Evolutionary conservation across 495 filamentous ascomycete genomes (phyloP), one percentile per base, ranked within the genome.

Genomic region (Diplogelasinospora grovesii): DNA sequence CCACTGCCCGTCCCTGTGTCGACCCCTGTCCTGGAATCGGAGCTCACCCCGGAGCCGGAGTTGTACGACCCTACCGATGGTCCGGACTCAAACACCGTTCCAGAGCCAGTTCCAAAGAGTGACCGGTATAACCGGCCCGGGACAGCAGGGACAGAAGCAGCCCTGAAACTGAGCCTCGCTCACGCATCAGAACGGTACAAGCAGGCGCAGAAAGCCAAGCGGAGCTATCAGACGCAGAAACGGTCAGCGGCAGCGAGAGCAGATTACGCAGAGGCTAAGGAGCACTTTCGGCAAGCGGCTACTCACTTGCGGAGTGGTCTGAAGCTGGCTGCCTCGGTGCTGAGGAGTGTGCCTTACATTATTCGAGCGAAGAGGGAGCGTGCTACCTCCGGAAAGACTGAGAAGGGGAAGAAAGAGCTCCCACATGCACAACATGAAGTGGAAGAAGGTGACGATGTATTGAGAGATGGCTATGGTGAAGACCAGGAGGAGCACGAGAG

Each of bases 81-180:
- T n/a, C n/a, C n/a, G 22, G 0, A 26, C 29, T 21, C 35, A 50
- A 8, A n/a, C n/a, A n/a, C n/a, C n/a, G n/a, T 27, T 8, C n/a
- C 25, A 27, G 25, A 27, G n/a, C 25, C 25, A 27, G 25, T 7
- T 27, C n/a, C n/a, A n/a, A n/a, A n/a, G n/a, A n/a, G n/a, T n/a
- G n/a, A n/a, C n/a, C n/a, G n/a, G n/a, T n/a, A n/a, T n/a, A n/a
- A n/a, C n/a, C 48, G 57, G 4, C 57, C 57, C 5, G 50, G 50
- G 19, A 60, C 57, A n/a, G 49, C 57, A 1, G 48, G 48, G 21
- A 64, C 61, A 15, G 53, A 57, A 22, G 42, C 49, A n/a, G 41
- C 59, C 22, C 56, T 64, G 21, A 26, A 45, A n/a, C 33, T 46
- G 23, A 36, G 49, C 29, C 46, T 49, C 11, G 52, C 42, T 15